Evolutionary conservation across 129 eudicot genomes (phyloP).

Genomic region (Helichrysum umbraculigerum): DNA sequence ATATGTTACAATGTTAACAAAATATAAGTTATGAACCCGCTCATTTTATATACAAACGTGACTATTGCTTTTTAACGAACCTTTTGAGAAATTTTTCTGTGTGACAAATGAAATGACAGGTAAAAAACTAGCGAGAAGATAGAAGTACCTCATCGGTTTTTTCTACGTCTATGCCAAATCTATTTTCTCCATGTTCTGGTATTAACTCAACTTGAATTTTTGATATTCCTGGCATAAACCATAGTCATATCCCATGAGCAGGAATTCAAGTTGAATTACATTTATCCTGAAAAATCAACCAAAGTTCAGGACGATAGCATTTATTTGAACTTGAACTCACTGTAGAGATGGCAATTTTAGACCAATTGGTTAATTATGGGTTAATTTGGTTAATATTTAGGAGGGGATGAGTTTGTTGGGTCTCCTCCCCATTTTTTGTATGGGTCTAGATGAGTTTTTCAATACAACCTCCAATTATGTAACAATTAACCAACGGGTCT

Average conservation of each 20-base stretch:
- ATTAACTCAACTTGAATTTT: conserved; percentile 43
- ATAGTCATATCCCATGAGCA: conserved; percentile 48
- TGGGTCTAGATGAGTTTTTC: too few species aligned
- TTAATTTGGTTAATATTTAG: too few species aligned
- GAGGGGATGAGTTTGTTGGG: too few species aligned
- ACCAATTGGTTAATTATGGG: too few species aligned
- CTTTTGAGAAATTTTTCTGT: not conserved
- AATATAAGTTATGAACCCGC: too few species aligned
- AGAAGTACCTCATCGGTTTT: conserved; percentile 55
- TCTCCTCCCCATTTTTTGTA: too few species aligned
- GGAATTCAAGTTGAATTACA: conserved; percentile 11
- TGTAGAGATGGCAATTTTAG: too few species aligned
- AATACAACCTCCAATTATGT: too few species aligned
- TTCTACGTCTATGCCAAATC: conserved; percentile 57
- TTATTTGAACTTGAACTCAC: not conserved
- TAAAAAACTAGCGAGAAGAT: not conserved
- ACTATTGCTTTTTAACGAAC: too few species aligned
- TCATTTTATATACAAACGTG: too few species aligned
- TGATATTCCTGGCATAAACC: conserved; percentile 62
- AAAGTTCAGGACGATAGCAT: not conserved
- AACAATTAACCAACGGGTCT: too few species aligned
- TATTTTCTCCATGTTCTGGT: conserved; percentile 43
- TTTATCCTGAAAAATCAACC: conserved; percentile 9
- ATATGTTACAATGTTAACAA: too few species aligned
- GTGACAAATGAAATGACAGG: not conserved